Conservation (phyloP, 140 eudicot species). For the Cichorium intybus region DNA sequence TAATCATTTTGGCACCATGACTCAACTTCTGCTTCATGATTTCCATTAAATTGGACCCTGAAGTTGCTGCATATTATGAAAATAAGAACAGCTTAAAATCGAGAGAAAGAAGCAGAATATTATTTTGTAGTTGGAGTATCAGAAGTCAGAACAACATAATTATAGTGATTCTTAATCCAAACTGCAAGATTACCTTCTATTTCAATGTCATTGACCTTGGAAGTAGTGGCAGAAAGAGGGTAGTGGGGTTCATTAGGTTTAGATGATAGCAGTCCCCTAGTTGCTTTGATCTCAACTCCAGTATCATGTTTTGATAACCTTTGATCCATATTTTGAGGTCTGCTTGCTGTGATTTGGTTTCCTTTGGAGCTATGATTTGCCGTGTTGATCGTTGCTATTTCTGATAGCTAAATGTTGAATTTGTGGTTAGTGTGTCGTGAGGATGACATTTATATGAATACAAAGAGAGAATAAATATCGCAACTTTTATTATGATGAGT, state of each 20-base stretch:
- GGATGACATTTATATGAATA: constrained; percentile 3
- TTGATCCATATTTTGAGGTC: constrained; percentile 1
- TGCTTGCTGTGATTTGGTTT: background rate
- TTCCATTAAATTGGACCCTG: constrained; percentile 35
- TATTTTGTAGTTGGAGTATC: background rate
- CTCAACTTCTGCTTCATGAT: constrained; percentile 44
- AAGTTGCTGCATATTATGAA: constrained; percentile 20
- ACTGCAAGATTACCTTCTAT: constrained; percentile 4
- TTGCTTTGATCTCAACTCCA: constrained; percentile 7
- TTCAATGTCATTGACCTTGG: too few relatives aligned
- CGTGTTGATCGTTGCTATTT: background rate
- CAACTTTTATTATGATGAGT: constrained; percentile 18
- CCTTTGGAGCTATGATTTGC: background rate
- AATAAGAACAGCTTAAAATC: background rate
- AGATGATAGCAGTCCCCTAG: constrained; percentile 20
- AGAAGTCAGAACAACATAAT: too few relatives aligned
- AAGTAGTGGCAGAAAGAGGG: too few relatives aligned
- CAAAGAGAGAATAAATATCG: background rate
- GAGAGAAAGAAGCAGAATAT: background rate
- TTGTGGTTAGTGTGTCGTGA: background rate
- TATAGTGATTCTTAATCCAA: too few relatives aligned
- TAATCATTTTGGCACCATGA: constrained; percentile 39
- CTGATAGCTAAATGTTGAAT: background rate
- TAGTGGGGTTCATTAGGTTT: constrained; percentile 18
- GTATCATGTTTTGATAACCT: background rate